Percentiles rank a stretch among this genome's conserved stretches.
phyloP scores from a whole-genome alignment of 164 flowering plant species.

The Vitis riparia region DNA sequence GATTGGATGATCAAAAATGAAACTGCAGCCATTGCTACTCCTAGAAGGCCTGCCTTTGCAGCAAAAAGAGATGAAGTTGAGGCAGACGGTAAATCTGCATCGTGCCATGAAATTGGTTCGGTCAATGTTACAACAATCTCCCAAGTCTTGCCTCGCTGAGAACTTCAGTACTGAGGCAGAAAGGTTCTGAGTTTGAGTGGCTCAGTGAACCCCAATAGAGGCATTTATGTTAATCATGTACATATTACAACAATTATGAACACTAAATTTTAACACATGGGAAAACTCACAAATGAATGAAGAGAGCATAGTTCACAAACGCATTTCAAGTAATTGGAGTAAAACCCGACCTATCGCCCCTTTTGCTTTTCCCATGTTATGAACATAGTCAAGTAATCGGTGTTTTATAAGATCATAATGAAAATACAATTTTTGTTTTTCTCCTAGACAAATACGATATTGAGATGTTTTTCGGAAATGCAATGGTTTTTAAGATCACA shows the following conservation, averaged over 20 bases:
- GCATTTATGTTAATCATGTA: too few relatives aligned
- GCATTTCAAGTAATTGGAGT: slow-evolving; percentile 13
- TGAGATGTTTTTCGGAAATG: background rate
- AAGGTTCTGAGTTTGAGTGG: too few relatives aligned
- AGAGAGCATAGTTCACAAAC: background rate
- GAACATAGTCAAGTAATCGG: background rate
- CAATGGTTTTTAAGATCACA: background rate
- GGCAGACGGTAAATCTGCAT: background rate
- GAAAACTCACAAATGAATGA: too few relatives aligned
- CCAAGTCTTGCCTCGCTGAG: slow-evolving; percentile 11
- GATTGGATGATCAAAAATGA: slow-evolving; percentile 17
- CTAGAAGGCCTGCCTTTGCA: slow-evolving; percentile 20
- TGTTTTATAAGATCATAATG: too few relatives aligned
- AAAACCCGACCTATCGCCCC: slow-evolving; percentile 11
- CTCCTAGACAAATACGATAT: too few relatives aligned
- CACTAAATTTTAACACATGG: too few relatives aligned
- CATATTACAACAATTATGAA: too few relatives aligned
- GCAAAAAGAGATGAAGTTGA: background rate
- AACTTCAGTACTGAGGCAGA: too few relatives aligned
- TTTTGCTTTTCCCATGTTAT: slow-evolving; percentile 22
- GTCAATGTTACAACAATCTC: slow-evolving; percentile 10
- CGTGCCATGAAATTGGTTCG: background rate
- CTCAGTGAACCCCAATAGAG: too few relatives aligned
- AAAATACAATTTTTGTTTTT: too few relatives aligned
- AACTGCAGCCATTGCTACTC: background rate